phyloP scores from a whole-genome alignment of 768 basidiomycete species.

The Tulasnella sp. region DNA sequence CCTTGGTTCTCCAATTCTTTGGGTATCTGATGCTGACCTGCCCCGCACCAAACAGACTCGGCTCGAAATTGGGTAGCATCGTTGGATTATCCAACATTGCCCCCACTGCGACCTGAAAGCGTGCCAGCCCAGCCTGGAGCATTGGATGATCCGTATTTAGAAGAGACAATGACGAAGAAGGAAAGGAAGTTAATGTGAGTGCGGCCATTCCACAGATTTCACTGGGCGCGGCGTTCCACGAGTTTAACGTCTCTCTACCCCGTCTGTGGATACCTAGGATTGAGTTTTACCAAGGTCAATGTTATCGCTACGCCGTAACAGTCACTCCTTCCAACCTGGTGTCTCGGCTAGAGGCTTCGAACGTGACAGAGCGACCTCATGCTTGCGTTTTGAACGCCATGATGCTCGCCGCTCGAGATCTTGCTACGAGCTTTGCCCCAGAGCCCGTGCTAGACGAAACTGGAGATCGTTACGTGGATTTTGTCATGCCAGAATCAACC shows the following conservation, averaged over 20 bases:
- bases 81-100: background rate
- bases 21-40: no score
- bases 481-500: background rate
- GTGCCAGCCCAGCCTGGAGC: background rate
- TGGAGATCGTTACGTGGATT: background rate
- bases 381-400: background rate
- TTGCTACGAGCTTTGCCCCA: background rate
- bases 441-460: background rate
- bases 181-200: background rate
- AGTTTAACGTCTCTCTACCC: background rate
- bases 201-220: background rate
- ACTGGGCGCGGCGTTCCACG: background rate
- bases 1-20: background rate
- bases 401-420: background rate
- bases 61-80: constrained; percentile 2
- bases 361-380: background rate
- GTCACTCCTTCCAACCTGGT: background rate
- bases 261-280: background rate
- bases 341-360: background rate
- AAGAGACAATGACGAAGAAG: background rate
- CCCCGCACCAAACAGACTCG: background rate
- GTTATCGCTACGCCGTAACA: background rate
- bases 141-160: background rate
- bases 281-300: background rate
- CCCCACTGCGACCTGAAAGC: background rate